Conservation (phyloP, 2,329 filamentous ascomycete species). For the Penicillium nordicum region DNA sequence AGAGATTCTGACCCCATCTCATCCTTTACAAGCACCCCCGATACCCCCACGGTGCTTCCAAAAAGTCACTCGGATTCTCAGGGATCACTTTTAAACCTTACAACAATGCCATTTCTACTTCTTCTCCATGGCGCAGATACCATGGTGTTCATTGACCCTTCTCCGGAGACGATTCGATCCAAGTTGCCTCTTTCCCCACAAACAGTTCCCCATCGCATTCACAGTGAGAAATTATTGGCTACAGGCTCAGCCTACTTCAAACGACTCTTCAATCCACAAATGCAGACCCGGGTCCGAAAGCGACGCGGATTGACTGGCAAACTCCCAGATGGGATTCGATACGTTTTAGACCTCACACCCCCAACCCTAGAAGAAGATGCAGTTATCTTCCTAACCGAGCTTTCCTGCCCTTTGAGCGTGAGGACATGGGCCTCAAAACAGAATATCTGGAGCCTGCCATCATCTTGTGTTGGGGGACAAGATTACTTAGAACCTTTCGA, state of each 20-base stretch:
- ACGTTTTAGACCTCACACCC: conserved; percentile 62
- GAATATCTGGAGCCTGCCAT: conserved; percentile 39
- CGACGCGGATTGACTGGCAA: conserved; percentile 27
- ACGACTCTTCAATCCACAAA: conserved; percentile 29
- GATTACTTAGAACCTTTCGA: conserved; percentile 40
- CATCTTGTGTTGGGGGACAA: conserved; percentile 45
- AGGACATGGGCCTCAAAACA: conserved; percentile 53
- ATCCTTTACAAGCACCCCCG: not conserved
- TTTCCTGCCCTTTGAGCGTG: conserved; percentile 57
- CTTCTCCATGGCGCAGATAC: conserved; percentile 35
- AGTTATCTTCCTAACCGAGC: conserved; percentile 56
- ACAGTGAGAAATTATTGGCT: conserved; percentile 31
- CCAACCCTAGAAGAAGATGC: conserved; percentile 61
- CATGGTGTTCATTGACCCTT: conserved; percentile 36
- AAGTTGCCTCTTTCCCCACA: conserved; percentile 11
- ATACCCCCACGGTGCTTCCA: too few species aligned
- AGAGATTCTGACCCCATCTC: not conserved
- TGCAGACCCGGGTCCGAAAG: conserved; percentile 28
- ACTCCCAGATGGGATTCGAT: conserved; percentile 49
- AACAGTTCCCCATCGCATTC: conserved; percentile 33
- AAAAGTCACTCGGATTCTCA: not conserved
- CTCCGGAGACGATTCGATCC: conserved; percentile 18
- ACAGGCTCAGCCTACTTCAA: conserved; percentile 31
- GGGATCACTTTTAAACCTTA: not conserved
- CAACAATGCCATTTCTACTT: conserved; percentile 17